Evolutionary conservation across 2,329 filamentous ascomycete species (phyloP), one percentile per base, ranked within the genome.

Genomic region (Xenosphaeropsis pyriputrescens): DNA sequence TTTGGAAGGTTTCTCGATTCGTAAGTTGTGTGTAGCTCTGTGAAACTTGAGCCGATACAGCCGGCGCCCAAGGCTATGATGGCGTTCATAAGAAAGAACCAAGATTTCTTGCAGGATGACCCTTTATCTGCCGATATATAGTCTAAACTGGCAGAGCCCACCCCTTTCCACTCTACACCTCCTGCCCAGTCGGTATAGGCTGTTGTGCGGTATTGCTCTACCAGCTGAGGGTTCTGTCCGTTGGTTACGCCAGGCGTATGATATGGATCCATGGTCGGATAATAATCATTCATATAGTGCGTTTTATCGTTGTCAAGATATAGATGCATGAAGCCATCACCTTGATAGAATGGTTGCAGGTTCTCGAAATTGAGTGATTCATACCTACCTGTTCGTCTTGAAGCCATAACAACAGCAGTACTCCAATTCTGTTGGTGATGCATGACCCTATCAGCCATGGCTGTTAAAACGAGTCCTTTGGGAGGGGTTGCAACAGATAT

Each of bases 251-350:
- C 43, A 15, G 43, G 43, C 16, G 41, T 41, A 31, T 45, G 43
- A 35, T 41, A 45, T 5, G 43, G 43, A 32, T 45, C 43, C 43
- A 45, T 45, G 6, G 43, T 45, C 18, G 43, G 41, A 39, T 41
- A 45, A 17, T 45, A 45, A 19, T 43, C 41, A 30, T 45, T 39
- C 7, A 41, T 39, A 35, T 39, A 45, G 18, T 45, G 41, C 13
- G 41, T 18, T 15, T 39, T 41, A 29, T 45, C 43, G 29, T 39
- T 45, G 29, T 43, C 41, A 4, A 41, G 42, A 26, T 45, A 45
- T 7, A 45, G 30, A 13, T 45, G 43, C 26, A 45, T n/a, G 32
- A 45, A 43, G 4, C 43, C 43, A 16, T 45, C 43, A 18, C 43
- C 43, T 29, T 43, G 43, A 29, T 45, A 45, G 29, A 37, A 37